These are phyloP conservation scores for Angomonas desouzai DNA, from an alignment of 208 protist genomes.

Conservation along the genomic window DNA sequence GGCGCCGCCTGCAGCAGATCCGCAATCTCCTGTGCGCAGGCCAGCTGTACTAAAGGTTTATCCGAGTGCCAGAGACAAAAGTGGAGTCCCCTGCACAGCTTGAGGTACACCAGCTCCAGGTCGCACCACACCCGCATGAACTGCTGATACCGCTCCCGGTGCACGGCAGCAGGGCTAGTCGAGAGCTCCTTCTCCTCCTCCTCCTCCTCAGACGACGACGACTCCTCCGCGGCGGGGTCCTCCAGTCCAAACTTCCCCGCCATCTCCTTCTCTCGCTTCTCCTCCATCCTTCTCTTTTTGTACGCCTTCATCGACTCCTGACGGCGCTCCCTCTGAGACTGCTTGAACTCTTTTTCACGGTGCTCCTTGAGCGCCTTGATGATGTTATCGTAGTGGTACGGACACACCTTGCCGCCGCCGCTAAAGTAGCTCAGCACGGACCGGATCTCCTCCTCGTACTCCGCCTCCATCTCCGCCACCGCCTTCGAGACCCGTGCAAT, in stretches of 20 bases:
- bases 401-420: conserved; percentile 36
- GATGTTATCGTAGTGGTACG: conserved; percentile 64
- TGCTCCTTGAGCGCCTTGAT: conserved; percentile 34
- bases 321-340: conserved; percentile 29
- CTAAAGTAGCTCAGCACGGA: conserved; percentile 34
- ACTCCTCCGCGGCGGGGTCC: conserved; percentile 12
- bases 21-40: conserved; percentile 73
- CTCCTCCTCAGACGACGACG: conserved; percentile 18
- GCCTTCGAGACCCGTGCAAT: conserved; percentile 39
- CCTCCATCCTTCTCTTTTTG: conserved; percentile 26
- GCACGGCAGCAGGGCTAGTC: conserved; percentile 14
- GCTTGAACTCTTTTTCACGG: conserved; percentile 27
- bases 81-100: conserved; percentile 79
- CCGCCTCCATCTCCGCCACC: conserved; percentile 42
- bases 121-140: conserved; percentile 75
- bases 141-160: conserved; percentile 42
- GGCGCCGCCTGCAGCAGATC: conserved; percentile 46
- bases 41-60: conserved; percentile 88
- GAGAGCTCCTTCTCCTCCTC: conserved; percentile 26
- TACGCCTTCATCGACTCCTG: conserved; percentile 30
- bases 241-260: conserved; percentile 34
- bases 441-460: conserved; percentile 34
- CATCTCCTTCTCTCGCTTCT: conserved; percentile 25
- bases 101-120: conserved; percentile 76
- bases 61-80: conserved; percentile 92